Conservation (phyloP, 2,329 filamentous ascomycete species). For the Penicillium sp. region DNA sequence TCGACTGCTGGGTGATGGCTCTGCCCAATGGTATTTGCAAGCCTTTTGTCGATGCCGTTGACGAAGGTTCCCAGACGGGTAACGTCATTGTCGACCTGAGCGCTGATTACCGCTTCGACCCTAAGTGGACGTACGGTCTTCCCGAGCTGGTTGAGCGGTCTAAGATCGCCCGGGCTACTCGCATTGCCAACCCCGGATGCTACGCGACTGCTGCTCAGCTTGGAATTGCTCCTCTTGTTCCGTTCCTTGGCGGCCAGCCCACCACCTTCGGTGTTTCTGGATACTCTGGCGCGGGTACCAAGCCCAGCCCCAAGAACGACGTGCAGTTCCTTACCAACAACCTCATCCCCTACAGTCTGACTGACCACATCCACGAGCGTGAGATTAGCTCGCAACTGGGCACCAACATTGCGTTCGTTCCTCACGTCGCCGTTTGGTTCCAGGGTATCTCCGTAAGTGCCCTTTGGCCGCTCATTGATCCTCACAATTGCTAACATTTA, state of each 20-base stretch:
- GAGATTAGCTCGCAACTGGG: constrained; percentile 82
- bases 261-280: constrained; percentile 88
- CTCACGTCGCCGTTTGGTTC: constrained; percentile 96
- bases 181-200: constrained; percentile 91
- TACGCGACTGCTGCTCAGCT: constrained; percentile 93
- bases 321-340: constrained; percentile 79
- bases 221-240: constrained; percentile 77
- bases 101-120: constrained; percentile 92
- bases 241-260: constrained; percentile 73
- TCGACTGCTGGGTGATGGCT: constrained; percentile 98
- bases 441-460: constrained; percentile 72
- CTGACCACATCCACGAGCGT: constrained; percentile 90
- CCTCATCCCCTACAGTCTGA: constrained; percentile 85
- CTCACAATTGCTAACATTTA: constrained; percentile 15
- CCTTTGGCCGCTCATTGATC: not conserved
- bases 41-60: constrained; percentile 86
- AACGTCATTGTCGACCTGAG: constrained; percentile 89
- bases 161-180: constrained; percentile 71
- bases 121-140: constrained; percentile 82
- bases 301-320: constrained; percentile 92
- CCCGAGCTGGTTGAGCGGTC: constrained; percentile 78
- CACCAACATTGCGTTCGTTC: constrained; percentile 75
- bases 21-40: constrained; percentile 93
- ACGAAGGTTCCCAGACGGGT: constrained; percentile 63
- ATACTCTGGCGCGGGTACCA: constrained; percentile 92